Base-by-base conservation (phyloP, 352 stramenopile genomes). In the Pilasporangium apinafurcum region DNA sequence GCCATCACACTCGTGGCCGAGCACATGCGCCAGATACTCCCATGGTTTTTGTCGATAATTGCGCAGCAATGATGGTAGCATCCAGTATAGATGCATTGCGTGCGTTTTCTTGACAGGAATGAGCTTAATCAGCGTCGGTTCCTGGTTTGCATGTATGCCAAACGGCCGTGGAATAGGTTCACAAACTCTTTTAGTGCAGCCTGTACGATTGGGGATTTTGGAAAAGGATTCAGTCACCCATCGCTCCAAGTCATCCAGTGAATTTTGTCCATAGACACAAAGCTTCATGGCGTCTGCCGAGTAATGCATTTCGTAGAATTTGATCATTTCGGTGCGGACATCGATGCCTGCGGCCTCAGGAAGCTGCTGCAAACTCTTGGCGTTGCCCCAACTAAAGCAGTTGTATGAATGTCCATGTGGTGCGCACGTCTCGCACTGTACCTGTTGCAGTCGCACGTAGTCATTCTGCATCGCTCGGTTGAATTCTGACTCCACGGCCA, bases 401-500 rank as follows among this genome's bases (percentile, higher is more conserved):
- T 65, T 45, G 49, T 86, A 95, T 29, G 76, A 62, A 24, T 92
- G 76, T 5, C 42, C 59, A n/a, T n/a, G n/a, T 10, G 50, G 48
- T 14, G 56, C 40, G 5, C 73, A 73, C 13, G 66, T 76, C 37
- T 75, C 55, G 28, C 77, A 83, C 56, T 86, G 69, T 7, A 95
- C 63, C 47, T 95, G 79, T 48, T 93, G 58, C 30, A 87, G 37
- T 16, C 53, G 62, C 26, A 83, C 68, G 9, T 60, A 54, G 47
- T 89, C 78, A 31, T 80, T 84, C 40, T 83, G 65, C n/a, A 49
- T 51, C 27, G 73, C 65, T 4, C 82, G 65, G 31, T 72, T 63
- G 48, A 95, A 95, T 56, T 96, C 86, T 10, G 77, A 89, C 34
- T 96, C 85, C n/a, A 96, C 64, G 0, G 74, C 72, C 14, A 61